Base-by-base conservation (phyloP, 2,329 filamentous ascomycete species). In the Coleophoma eucalyptorum region DNA sequence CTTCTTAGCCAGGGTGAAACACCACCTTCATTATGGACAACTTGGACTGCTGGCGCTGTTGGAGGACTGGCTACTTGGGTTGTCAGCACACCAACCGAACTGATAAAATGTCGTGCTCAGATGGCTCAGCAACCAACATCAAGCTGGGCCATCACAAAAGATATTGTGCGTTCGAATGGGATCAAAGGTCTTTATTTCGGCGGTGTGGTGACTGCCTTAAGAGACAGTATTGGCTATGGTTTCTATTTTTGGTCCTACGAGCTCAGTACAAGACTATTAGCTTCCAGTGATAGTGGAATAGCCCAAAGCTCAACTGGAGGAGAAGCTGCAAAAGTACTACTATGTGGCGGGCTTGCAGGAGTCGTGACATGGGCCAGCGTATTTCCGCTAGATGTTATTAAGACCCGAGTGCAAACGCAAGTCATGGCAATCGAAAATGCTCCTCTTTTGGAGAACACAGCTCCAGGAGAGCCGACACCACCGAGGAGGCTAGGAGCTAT, bases 201-300 rank as follows among this genome's bases (percentile, higher is more conserved):
- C 18, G 93, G 93, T 18, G 75, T 73, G 0, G 83, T 97, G 15
- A 97, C 93, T 1, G 89, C 87, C 48, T 65, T 93, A 38, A 79
- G 93, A 46, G 93, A 97, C 69, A 86, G 87, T 51, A 80, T 97
- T 50, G 93, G 93, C n/a, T 97, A 97, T 70, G 93, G 92, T 0
- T 97, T 97, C 68, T 97, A 97, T 65, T 97, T 97, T 68, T 96
- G 89, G 88, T 87, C 87, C 1, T 97, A 97, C 64, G 89, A 95
- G 68, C 72, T 92, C 52, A 82, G 78, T 56, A 90, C 86, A 55
- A 77, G 81, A 34, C 72, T 75, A 49, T 74, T 84, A 67, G 72
- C 48, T n/a, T 43, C 50, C 4, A 54, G 57, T 47, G 52, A 40
- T 20, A 21, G 16, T 19, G 44, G 26, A 31, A 26, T 3, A 26